Base-by-base conservation (phyloP, 75 land plant genomes). In the Gnetum montanum region DNA sequence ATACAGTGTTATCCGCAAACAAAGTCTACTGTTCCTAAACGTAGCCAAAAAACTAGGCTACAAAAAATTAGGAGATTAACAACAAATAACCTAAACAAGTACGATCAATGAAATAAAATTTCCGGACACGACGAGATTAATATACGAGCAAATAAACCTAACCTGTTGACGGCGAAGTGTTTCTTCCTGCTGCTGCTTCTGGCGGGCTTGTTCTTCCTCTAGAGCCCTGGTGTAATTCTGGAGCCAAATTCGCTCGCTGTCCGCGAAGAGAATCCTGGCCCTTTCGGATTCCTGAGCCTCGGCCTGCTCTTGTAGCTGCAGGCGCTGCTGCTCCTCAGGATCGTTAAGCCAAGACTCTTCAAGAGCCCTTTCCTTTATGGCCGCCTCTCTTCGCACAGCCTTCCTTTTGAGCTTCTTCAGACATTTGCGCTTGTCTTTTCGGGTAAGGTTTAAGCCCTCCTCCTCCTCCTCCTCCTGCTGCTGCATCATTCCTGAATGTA, bases 321-420 rank as follows among this genome's bases (percentile, higher is more conserved):
- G 1, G 34, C 72, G 58, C 31, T 55, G 41, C 71, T 60, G 75
- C 79, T 73, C 81, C 34, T 61, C 80, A 4, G 88, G 83, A 59
- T 84, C 93, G 31, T 74, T 64, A 0, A 66, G 29, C 22, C 65
- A 54, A 11, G 58, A 61, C 58, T 70, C 89, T 44, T 81, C 86
- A 43, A 70, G 67, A 45, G 63, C 64, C 35, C 72, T 63, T 61
- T 62, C 75, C 57, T 59, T 54, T 62, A 47, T 56, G 19, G 89
- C 98, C 23, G 45, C 59, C 53, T 76, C 74, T 54, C 58, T 64
- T 72, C 98, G 62, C 33, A 40, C 13, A 59, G 77, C 62, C 75
- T 81, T 81, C 69, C 98, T 51, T 82, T 84, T 84, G 66, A 45
- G 58, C 70, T 84, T 88, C 86, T 93, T 88, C 71, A 48, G 1